These are phyloP conservation scores for Neurospora pannonica DNA, from an alignment of 495 filamentous ascomycete genomes.

Conservation along the genomic window DNA sequence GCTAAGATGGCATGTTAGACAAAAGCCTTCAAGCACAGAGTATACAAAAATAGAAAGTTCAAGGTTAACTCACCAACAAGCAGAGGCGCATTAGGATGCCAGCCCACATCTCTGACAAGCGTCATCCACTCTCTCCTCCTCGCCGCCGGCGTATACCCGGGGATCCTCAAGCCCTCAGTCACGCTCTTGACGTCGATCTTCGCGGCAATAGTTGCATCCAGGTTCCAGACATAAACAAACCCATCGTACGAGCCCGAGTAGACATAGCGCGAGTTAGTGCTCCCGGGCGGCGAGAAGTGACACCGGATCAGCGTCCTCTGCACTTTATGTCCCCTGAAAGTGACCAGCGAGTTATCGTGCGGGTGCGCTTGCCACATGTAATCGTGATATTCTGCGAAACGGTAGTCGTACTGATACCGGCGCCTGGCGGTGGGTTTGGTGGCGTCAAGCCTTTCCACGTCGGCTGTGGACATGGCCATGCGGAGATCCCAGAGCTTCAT, in stretches of 20 bases:
- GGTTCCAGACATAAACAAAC: conserved; percentile 81
- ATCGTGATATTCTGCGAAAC: conserved; percentile 60
- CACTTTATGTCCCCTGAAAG: conserved; percentile 82
- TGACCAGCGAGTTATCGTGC: conserved; percentile 85
- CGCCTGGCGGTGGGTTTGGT: conserved; percentile 32
- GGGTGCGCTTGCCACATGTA: conserved; percentile 65
- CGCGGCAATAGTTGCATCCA: conserved; percentile 80
- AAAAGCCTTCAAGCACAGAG: background rate
- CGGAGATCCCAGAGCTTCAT: conserved; percentile 98
- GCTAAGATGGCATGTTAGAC: conserved; percentile 34
- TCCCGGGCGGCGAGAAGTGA: conserved; percentile 85
- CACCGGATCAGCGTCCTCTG: conserved; percentile 86
- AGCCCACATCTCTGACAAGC: conserved; percentile 85
- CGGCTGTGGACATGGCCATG: conserved; percentile 62
- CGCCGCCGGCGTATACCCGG: background rate
- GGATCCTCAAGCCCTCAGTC: conserved; percentile 31
- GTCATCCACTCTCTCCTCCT: conserved; percentile 51
- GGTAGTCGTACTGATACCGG: conserved; percentile 77
- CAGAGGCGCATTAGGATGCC: conserved; percentile 86
- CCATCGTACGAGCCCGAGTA: conserved; percentile 87
- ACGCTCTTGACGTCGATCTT: conserved; percentile 67
- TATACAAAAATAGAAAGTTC: background rate
- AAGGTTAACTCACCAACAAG: conserved; percentile 58
- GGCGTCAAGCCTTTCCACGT: conserved; percentile 43
- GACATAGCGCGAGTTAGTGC: conserved; percentile 85